Base-by-base conservation (phyloP, 192 early-diverging fungal species). In the Allomyces arbusculus region DNA sequence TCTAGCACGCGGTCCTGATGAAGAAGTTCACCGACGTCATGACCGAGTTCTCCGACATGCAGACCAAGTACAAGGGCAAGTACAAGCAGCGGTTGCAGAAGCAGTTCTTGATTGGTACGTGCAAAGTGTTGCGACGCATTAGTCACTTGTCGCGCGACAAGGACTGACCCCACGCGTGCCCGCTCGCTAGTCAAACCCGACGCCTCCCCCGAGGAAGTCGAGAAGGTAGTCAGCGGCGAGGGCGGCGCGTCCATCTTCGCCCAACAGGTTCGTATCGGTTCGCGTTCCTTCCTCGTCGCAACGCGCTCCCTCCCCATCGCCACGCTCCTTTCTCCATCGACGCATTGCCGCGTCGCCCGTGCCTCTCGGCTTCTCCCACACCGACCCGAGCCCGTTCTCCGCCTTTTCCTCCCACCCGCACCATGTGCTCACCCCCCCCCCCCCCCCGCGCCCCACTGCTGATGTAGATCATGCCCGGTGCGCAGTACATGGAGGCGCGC, bases 31-130 rank as follows among this genome's bases (percentile, higher is more conserved):
- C 84, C 67, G 80, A 82, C 43, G 73, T 77, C 14, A 83, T 86
- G 80, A 84, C 81, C 63, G 82, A 87, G 40, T 93, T 88, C 69
- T 88, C 91, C 70, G 74, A 78, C 10, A 82, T 88, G 9, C 89
- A 93, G 71, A 78, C 80, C 67, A 85, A 83, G 61, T 90, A 88
- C 68, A 84, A 91, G 64, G 81, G 84, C 65, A 91, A 91, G 75
- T 91, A 89, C 72, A 82, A 89, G 67, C 81, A 85, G 62, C 73
- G 89, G 62, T 77, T 93, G 79, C 87, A 91, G 71, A 73, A 88
- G 69, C 90, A 93, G 67, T 86, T 84, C 73, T 78, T 84, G 63
- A 89, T 93, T 77, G 89, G 88, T 89, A 71, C 68, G 73, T 44
- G 16, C 50, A 10, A 20, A n/a, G n/a, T n/a, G n/a, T n/a, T 7